These are phyloP conservation scores for Glycyrrhiza uralensis DNA, from an alignment of 306 rosid genomes.

Conservation along the genomic window DNA sequence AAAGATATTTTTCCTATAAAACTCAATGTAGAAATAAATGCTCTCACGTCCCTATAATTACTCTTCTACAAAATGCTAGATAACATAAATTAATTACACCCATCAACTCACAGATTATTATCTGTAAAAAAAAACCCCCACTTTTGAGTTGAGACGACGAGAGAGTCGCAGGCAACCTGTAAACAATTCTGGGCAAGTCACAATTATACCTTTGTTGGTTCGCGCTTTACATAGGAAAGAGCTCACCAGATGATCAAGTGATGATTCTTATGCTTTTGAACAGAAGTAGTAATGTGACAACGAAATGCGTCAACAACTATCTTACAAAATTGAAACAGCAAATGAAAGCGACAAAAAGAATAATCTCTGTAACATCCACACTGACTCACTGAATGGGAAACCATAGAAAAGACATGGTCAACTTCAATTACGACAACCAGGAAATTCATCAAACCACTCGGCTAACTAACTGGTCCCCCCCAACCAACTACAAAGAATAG, in stretches of 20 bases:
- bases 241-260: neutral
- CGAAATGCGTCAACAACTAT: neutral
- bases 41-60: no score
- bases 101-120: no score
- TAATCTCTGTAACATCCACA: neutral
- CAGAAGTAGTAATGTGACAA: neutral
- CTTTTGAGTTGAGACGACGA: no score
- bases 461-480: constrained; percentile 13
- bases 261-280: neutral
- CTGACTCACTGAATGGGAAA: neutral
- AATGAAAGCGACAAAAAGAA: neutral
- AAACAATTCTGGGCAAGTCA: neutral
- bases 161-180: neutral
- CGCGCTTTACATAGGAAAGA: neutral
- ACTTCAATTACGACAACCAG: constrained; percentile 18
- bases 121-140: no score
- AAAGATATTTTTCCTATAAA: no score
- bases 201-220: neutral
- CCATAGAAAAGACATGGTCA: neutral
- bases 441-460: constrained; percentile 1
- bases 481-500: neutral
- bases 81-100: no score
- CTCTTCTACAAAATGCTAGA: no score
- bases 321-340: neutral
- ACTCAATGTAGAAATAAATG: no score